Conservation (phyloP, 2,329 filamentous ascomycete genomes). For the Mollisiaceae sp. region DNA sequence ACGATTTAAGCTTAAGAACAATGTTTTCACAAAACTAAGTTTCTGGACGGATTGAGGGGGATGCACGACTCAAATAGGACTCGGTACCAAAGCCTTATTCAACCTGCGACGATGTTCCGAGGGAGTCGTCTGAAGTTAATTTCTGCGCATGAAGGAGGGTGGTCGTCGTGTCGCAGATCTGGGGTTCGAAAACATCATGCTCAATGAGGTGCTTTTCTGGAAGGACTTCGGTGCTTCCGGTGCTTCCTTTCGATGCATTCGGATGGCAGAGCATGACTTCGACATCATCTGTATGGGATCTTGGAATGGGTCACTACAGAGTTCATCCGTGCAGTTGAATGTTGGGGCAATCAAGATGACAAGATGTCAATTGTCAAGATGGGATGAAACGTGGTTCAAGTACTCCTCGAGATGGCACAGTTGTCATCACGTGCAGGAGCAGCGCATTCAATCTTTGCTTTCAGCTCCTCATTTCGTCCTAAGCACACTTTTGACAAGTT, state of each 20-base stretch:
- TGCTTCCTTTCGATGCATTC: conserved; percentile 10
- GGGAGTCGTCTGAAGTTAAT: conserved; percentile 3
- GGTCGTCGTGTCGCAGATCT: conserved; percentile 15
- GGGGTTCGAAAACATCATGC: conserved; percentile 1
- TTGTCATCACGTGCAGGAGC: conserved; percentile 4
- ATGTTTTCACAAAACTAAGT: neutral
- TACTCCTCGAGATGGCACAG: neutral
- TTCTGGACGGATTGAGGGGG: neutral
- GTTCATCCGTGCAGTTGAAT: conserved; percentile 1
- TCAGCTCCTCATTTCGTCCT: neutral
- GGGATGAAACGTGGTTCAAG: conserved; percentile 4
- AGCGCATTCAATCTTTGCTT: neutral
- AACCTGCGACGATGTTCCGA: conserved; percentile 3
- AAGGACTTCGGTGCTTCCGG: conserved; percentile 11
- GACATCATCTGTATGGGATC: conserved; percentile 5
- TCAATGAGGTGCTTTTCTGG: neutral
- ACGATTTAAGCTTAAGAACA: conserved; percentile 7
- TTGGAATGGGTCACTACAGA: neutral
- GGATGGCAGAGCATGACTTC: conserved; percentile 7
- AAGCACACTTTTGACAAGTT: neutral
- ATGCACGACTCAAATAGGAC: conserved; percentile 5
- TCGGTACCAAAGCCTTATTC: neutral
- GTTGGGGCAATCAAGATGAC: neutral
- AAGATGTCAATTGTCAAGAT: neutral
- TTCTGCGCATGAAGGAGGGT: conserved; percentile 10